Percentiles rank a stretch among this genome's conserved stretches.
These are phyloP conservation scores for Apiotrichum brassicae DNA, from an alignment of 1,284 basidiomycete species.

Conservation along the genomic window DNA sequence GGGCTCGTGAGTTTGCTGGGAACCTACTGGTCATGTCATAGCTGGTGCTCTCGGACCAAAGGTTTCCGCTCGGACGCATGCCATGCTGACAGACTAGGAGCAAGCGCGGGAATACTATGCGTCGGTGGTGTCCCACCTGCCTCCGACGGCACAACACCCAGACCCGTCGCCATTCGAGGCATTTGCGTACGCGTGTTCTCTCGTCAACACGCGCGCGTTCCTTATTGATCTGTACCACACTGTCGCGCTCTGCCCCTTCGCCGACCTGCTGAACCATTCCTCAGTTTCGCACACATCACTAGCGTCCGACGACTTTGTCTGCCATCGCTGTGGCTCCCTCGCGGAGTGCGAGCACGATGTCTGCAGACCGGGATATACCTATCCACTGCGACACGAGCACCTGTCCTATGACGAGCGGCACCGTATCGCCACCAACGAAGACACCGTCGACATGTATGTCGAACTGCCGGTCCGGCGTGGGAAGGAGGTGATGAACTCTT, in stretches of 20 bases:
- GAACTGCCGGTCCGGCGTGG: constrained; percentile 38
- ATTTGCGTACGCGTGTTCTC: constrained; percentile 65
- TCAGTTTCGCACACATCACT: constrained; percentile 22
- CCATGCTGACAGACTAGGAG: constrained; percentile 15
- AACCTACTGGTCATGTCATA: too few relatives aligned
- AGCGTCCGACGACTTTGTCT: constrained; percentile 77
- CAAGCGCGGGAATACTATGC: constrained; percentile 33
- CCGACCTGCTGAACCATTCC: constrained; percentile 81
- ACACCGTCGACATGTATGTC: constrained; percentile 43
- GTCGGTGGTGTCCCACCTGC: constrained; percentile 22
- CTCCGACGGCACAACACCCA: constrained; percentile 20
- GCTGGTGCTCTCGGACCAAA: too few relatives aligned
- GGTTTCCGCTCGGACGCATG: too few relatives aligned
- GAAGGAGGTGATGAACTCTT: constrained; percentile 76
- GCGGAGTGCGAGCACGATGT: constrained; percentile 66
- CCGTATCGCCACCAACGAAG: constrained; percentile 14
- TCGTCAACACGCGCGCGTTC: constrained; percentile 82
- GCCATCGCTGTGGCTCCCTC: constrained; percentile 68
- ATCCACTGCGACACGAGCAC: constrained; percentile 25
- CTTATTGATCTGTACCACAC: constrained; percentile 78
- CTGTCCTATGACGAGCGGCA: constrained; percentile 15
- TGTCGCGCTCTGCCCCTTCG: constrained; percentile 79
- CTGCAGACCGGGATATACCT: not conserved
- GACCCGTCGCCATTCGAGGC: constrained; percentile 48
- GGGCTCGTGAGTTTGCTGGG: constrained; percentile 31